Percentiles rank a stretch among this genome's conserved stretches.
Evolutionary conservation across 208 protist genomes (phyloP).

Genomic region (Angomonas ambiguus): DNA sequence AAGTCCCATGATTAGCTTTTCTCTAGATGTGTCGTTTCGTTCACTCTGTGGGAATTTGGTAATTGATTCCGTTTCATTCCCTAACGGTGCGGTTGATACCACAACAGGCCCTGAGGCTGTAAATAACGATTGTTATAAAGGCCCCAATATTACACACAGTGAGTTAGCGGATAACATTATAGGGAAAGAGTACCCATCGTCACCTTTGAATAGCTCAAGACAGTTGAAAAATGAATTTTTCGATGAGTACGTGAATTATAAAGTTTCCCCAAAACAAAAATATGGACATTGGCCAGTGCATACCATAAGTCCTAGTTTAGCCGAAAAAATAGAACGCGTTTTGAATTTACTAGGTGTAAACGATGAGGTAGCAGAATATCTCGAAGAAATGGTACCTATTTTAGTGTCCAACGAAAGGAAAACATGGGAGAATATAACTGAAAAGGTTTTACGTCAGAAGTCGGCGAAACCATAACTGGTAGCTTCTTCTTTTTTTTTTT

Average conservation of each 20-base stretch:
- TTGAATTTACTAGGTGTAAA: conserved; percentile 35
- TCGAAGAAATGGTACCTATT: conserved; percentile 18
- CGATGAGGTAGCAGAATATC: conserved; percentile 54
- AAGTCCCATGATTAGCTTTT: neutral
- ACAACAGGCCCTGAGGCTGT: conserved; percentile 5
- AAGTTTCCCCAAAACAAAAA: conserved; percentile 8
- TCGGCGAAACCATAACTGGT: neutral
- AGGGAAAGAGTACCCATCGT: neutral
- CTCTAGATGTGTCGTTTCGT: neutral
- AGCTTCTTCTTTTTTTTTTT: too few species aligned
- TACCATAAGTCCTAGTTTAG: conserved; percentile 36
- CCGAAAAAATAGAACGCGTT: conserved; percentile 24
- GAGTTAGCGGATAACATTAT: conserved; percentile 9
- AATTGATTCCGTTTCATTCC: neutral
- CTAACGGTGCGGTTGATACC: neutral
- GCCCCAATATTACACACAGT: conserved; percentile 1
- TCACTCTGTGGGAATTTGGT: conserved; percentile 4
- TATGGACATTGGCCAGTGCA: conserved; percentile 66
- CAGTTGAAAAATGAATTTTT: conserved; percentile 19
- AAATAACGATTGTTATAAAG: conserved; percentile 16
- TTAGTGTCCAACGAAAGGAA: neutral
- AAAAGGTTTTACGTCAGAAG: neutral
- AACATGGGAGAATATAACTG: neutral
- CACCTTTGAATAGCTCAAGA: neutral
- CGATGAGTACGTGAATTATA: conserved; percentile 10